Percentiles rank a stretch among this genome's conserved stretches.
Evolutionary conservation across 345 rosid species (phyloP).

Genomic region (Kandelia obovata): DNA sequence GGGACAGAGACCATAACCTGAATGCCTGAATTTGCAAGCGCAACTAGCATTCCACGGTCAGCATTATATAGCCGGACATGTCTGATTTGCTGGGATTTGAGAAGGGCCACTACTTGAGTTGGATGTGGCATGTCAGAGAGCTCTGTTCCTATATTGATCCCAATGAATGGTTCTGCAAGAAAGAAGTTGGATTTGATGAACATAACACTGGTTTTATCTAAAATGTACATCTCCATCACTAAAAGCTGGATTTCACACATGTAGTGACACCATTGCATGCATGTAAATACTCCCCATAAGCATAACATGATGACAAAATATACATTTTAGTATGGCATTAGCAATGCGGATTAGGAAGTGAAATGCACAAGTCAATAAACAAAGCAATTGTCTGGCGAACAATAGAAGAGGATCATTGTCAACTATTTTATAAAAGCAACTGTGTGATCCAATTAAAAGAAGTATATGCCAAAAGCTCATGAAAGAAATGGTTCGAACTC

Average conservation of each 20-base stretch:
- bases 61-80: slow-evolving; percentile 83
- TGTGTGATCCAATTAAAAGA: too few relatives aligned
- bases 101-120: slow-evolving; percentile 82
- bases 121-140: slow-evolving; percentile 93
- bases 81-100: slow-evolving; percentile 73
- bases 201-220: not conserved
- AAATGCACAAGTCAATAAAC: too few relatives aligned
- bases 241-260: not conserved
- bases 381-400: too few relatives aligned
- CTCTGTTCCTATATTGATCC: slow-evolving; percentile 90
- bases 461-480: too few relatives aligned
- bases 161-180: slow-evolving; percentile 47
- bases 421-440: too few relatives aligned
- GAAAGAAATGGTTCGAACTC: too few relatives aligned
- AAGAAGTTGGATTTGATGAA: not conserved
- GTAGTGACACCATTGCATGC: too few relatives aligned
- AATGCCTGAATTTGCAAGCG: slow-evolving; percentile 85
- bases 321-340: too few relatives aligned
- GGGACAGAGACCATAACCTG: slow-evolving; percentile 88
- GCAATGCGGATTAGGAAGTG: too few relatives aligned
- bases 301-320: too few relatives aligned
- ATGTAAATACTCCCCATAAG: too few relatives aligned
- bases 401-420: too few relatives aligned
- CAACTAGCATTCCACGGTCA: slow-evolving; percentile 76
- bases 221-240: not conserved